phyloP scores from a whole-genome alignment of 192 early-diverging fungal genomes.

The Rhizoclosmatium sp. region DNA sequence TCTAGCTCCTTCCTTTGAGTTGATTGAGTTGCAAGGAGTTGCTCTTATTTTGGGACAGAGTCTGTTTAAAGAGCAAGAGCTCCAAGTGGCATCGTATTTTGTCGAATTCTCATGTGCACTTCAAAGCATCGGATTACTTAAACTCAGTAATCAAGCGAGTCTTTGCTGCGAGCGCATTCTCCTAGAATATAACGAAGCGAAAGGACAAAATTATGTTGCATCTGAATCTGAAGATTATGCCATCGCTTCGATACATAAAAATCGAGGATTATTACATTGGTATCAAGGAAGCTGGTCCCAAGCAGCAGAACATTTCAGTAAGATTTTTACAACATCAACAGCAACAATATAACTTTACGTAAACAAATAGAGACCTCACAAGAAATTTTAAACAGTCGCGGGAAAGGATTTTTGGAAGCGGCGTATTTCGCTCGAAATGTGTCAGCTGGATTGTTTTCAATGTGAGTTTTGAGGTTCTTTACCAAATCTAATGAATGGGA shows the following conservation, averaged over 20 bases:
- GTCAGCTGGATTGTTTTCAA: background rate
- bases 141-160: slow-evolving; percentile 1
- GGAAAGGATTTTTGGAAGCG: slow-evolving; percentile 16
- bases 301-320: slow-evolving; percentile 1
- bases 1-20: slow-evolving; percentile 8
- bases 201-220: background rate
- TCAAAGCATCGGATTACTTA: background rate
- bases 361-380: background rate
- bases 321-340: background rate
- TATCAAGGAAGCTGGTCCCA: slow-evolving; percentile 11
- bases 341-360: background rate
- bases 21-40: slow-evolving; percentile 18
- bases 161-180: background rate
- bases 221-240: background rate
- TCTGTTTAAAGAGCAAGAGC: background rate
- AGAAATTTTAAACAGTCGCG: background rate
- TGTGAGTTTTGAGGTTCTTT: background rate
- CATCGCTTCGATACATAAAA: slow-evolving; percentile 1
- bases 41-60: slow-evolving; percentile 14
- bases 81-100: slow-evolving; percentile 25
- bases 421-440: slow-evolving; percentile 10
- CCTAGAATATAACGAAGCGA: background rate
- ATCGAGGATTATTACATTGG: background rate
- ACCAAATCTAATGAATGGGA: background rate
- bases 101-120: slow-evolving; percentile 14